Evolutionary conservation across 2,329 filamentous ascomycete genomes (phyloP).

Genomic region (Tolypocladium ovalisporum): DNA sequence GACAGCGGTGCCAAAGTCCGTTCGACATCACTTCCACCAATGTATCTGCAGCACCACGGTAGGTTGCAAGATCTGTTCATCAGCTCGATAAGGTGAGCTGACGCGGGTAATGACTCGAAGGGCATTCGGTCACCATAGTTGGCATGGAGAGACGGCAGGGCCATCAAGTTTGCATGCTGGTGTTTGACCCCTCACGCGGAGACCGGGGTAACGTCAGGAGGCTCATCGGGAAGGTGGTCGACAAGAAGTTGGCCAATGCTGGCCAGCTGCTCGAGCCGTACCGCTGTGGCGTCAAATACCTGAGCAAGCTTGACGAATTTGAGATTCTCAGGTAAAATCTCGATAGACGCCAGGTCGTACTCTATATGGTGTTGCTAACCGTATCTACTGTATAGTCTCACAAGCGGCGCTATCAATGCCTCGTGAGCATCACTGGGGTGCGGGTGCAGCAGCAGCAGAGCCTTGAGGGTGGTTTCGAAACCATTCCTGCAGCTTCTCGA

Average conservation of each 20-base stretch:
- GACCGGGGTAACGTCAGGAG: constrained; percentile 54
- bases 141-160: constrained; percentile 63
- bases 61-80: constrained; percentile 10
- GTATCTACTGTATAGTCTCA: background rate
- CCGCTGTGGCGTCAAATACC: constrained; percentile 55
- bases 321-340: constrained; percentile 60
- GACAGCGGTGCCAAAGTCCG: constrained; percentile 49
- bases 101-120: constrained; percentile 21
- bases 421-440: constrained; percentile 2
- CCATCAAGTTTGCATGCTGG: constrained; percentile 59
- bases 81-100: background rate
- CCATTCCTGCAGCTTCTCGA: constrained; percentile 79
- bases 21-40: constrained; percentile 62
- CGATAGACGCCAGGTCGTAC: background rate
- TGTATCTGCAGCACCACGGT: constrained; percentile 83
- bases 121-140: constrained; percentile 84
- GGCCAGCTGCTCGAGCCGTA: constrained; percentile 55
- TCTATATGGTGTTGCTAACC: background rate
- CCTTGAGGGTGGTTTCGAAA: constrained; percentile 33
- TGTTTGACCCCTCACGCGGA: constrained; percentile 80
- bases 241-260: constrained; percentile 25
- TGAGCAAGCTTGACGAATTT: constrained; percentile 64
- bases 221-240: constrained; percentile 38
- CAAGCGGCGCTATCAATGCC: background rate
- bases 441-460: constrained; percentile 10